These are phyloP conservation scores for Actinidia arguta DNA, from an alignment of 179 eudicot species.

Conservation along the genomic window DNA sequence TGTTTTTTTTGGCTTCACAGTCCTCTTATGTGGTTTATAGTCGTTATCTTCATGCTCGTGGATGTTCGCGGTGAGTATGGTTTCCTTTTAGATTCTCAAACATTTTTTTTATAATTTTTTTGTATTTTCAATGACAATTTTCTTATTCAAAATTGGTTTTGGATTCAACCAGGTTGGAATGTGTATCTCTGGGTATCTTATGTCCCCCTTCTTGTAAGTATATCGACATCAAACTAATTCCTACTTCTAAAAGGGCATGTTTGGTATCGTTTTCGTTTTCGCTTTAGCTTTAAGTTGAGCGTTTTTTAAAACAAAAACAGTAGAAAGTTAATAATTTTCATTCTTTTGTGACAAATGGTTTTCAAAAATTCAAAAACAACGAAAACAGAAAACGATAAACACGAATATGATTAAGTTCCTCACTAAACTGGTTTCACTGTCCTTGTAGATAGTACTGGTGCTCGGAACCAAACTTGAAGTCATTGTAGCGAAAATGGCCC, in stretches of 20 bases:
- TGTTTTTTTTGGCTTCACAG: not conserved
- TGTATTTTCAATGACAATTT: not conserved
- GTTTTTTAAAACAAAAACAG: too few relatives aligned
- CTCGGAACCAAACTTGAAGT: conserved; percentile 36
- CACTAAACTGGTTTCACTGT: too few relatives aligned
- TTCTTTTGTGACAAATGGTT: too few relatives aligned
- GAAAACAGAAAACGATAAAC: too few relatives aligned
- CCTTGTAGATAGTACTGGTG: conserved; percentile 27
- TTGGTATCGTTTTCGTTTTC: too few relatives aligned
- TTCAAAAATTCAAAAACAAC: too few relatives aligned
- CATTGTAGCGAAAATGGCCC: conserved; percentile 30
- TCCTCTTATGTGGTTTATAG: conserved; percentile 34
- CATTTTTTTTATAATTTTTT: not conserved
- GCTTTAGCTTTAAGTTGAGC: too few relatives aligned
- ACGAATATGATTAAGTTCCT: too few relatives aligned
- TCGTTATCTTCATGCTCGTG: conserved; percentile 30
- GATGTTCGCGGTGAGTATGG: conserved; percentile 26
- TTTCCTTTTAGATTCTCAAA: not conserved
- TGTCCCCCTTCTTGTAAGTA: conserved; percentile 28
- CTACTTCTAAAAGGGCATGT: not conserved
- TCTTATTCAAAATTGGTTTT: not conserved
- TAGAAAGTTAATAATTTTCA: too few relatives aligned
- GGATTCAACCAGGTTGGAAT: conserved; percentile 30
- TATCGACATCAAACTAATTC: not conserved
- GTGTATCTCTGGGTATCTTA: conserved; percentile 26